phyloP scores from a whole-genome alignment of 208 protist species.

The Crithidia acanthocephali region DNA sequence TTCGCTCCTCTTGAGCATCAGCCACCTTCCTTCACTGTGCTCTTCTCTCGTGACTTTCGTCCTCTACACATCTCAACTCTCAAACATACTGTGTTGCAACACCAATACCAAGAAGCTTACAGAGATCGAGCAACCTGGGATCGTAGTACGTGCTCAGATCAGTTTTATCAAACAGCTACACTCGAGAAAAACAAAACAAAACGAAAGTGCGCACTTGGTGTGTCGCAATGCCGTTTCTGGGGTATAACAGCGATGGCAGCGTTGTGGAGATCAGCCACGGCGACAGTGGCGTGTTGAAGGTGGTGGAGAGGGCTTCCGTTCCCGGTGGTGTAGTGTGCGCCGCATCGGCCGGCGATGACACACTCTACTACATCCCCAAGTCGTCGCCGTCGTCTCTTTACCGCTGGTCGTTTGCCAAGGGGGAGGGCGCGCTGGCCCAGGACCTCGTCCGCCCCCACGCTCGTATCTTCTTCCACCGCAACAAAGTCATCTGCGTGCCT shows the following conservation, averaged over 20 bases:
- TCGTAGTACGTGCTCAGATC: no score
- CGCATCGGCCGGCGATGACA: conserved; percentile 33
- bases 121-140: no score
- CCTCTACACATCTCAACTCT: no score
- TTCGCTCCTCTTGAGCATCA: no score
- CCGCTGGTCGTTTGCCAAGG: conserved; percentile 23
- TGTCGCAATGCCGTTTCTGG: conserved; percentile 24
- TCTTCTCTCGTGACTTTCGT: no score
- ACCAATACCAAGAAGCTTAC: no score
- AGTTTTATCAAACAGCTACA: no score
- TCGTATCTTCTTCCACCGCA: conserved; percentile 54
- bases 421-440: conserved; percentile 12
- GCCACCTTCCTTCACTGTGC: no score
- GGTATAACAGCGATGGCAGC: conserved; percentile 24
- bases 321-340: conserved; percentile 21
- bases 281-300: background rate
- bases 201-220: background rate
- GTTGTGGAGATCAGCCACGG: conserved; percentile 22
- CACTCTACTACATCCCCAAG: conserved; percentile 61
- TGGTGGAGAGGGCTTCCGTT: conserved; percentile 19
- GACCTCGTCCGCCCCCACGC: conserved; percentile 30
- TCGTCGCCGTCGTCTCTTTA: conserved; percentile 25
- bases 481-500: conserved; percentile 61
- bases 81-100: no score
- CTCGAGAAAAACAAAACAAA: background rate